These are phyloP conservation scores for Geranium incanum DNA, from an alignment of 441 rosid genomes.

Conservation along the genomic window DNA sequence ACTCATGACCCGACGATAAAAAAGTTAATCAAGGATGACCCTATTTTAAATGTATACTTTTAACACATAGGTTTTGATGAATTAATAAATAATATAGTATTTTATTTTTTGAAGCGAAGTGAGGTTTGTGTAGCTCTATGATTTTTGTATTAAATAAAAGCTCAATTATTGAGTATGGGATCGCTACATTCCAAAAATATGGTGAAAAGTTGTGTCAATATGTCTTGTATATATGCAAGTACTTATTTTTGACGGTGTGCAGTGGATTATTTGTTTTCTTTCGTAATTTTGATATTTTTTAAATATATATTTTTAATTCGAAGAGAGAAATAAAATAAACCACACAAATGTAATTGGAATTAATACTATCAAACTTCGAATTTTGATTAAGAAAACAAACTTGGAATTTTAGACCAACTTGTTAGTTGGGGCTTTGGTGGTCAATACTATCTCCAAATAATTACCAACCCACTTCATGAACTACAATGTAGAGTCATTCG, in stretches of 20 bases:
- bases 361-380: too few relatives aligned
- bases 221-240: neutral
- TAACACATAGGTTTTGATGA: neutral
- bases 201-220: neutral
- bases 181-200: neutral
- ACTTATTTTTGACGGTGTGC: neutral
- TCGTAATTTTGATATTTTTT: neutral
- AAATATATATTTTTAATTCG: neutral
- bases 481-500: neutral
- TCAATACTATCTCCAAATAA: neutral
- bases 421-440: neutral
- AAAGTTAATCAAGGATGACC: too few relatives aligned
- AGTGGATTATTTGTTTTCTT: neutral
- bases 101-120: too few relatives aligned
- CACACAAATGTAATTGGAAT: neutral
- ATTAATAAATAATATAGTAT: too few relatives aligned
- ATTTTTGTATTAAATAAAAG: neutral
- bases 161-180: constrained; percentile 2
- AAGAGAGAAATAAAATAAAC: neutral
- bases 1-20: too few relatives aligned
- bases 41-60: too few relatives aligned
- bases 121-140: too few relatives aligned
- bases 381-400: too few relatives aligned
- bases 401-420: neutral
- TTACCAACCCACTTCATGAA: neutral